These are phyloP conservation scores for Daldinia decipiens DNA, from an alignment of 495 filamentous ascomycete species.

Conservation along the genomic window DNA sequence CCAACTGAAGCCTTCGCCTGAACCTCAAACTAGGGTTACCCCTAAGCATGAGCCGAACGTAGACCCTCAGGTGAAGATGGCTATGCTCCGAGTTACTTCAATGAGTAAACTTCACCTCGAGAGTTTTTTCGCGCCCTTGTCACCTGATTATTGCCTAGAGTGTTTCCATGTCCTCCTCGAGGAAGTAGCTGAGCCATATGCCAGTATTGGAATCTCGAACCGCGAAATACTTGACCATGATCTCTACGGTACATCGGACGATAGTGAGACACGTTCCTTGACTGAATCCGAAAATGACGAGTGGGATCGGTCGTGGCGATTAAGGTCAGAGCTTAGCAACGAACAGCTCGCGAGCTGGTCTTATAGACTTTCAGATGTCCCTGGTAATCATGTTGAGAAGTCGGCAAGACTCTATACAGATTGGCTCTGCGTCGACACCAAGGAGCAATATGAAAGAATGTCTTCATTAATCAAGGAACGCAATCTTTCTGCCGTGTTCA, in stretches of 20 bases:
- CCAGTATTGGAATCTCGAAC: conserved; percentile 3
- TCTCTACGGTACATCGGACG: not conserved
- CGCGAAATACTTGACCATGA: not conserved
- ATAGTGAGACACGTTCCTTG: too few species aligned
- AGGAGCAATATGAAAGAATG: conserved; percentile 25
- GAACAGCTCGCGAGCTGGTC: conserved; percentile 26
- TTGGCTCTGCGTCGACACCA: conserved; percentile 14
- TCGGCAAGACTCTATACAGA: conserved; percentile 10
- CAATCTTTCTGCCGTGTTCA: conserved; percentile 12
- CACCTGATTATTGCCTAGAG: conserved; percentile 13
- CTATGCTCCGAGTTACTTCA: conserved; percentile 24
- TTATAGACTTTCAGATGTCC: conserved; percentile 23
- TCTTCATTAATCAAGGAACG: conserved; percentile 5
- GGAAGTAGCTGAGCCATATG: conserved; percentile 18
- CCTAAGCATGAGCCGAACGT: conserved; percentile 11
- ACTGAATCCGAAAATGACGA: not conserved
- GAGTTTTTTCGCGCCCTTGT: conserved; percentile 1
- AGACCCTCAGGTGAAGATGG: conserved; percentile 14
- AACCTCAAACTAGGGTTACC: not conserved
- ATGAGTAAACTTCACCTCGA: conserved; percentile 11
- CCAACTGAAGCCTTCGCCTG: not conserved
- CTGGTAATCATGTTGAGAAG: conserved; percentile 6
- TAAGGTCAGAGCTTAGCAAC: not conserved
- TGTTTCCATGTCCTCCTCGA: conserved; percentile 13
- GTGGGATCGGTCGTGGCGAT: not conserved